Conservation (phyloP, 805 yeast genomes). For the Metschnikowia koreensis region DNA sequence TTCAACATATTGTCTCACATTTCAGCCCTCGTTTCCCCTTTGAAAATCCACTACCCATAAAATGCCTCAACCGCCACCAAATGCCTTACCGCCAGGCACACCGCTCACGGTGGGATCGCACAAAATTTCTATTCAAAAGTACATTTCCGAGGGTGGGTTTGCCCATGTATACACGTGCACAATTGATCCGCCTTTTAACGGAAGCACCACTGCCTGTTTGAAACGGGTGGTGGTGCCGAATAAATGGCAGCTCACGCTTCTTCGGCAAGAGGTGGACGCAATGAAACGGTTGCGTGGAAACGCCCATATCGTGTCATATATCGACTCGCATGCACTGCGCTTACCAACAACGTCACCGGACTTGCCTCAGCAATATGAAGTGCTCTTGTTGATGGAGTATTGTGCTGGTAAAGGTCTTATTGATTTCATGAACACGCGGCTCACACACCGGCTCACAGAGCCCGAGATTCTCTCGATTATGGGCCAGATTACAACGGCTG, state of each 20-base stretch:
- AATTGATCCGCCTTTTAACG: constrained; percentile 58
- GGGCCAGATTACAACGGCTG: constrained; percentile 69
- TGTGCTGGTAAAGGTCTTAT: constrained; percentile 74
- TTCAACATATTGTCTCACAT: too few relatives aligned
- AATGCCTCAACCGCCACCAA: constrained; percentile 48
- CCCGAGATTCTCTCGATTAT: constrained; percentile 64
- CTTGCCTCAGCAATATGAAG: constrained; percentile 60
- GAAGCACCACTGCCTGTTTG: constrained; percentile 66
- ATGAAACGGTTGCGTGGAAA: constrained; percentile 86
- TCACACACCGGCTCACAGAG: constrained; percentile 65
- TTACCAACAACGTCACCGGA: constrained; percentile 26
- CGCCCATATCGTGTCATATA: constrained; percentile 79
- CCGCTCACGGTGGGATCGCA: constrained; percentile 82
- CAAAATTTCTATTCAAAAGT: constrained; percentile 61
- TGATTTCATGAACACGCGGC: constrained; percentile 74
- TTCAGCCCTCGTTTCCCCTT: not conserved
- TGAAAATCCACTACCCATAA: not conserved
- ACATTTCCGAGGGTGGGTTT: constrained; percentile 88
- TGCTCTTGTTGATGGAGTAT: constrained; percentile 75
- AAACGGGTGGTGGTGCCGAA: constrained; percentile 96
- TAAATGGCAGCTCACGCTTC: constrained; percentile 73
- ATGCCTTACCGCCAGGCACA: constrained; percentile 74
- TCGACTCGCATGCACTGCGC: constrained; percentile 92
- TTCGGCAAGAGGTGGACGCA: constrained; percentile 95
- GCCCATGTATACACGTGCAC: constrained; percentile 89